Conservation (phyloP, 257 asterid genomes). For the Fraxinus americana region DNA sequence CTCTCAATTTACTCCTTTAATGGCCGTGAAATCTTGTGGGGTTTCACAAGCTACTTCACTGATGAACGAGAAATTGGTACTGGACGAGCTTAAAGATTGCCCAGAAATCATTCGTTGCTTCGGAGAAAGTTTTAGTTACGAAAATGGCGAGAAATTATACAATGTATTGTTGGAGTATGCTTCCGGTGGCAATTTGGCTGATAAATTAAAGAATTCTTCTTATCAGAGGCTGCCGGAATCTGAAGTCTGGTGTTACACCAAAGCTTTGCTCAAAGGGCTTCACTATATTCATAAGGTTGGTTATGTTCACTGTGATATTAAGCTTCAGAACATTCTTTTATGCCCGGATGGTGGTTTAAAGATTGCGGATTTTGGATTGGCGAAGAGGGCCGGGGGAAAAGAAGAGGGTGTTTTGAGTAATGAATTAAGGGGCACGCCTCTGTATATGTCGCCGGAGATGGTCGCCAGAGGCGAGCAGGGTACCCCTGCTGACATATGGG, state of each 20-base stretch:
- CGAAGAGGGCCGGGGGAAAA: background rate
- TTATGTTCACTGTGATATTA: slow-evolving; percentile 16
- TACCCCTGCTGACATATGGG: slow-evolving; percentile 10
- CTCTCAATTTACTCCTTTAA: background rate
- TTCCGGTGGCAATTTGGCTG: slow-evolving; percentile 7
- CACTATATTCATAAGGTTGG: background rate
- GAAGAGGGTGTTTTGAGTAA: background rate
- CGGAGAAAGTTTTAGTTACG: background rate
- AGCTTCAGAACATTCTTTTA: slow-evolving; percentile 7
- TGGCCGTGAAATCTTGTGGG: slow-evolving; percentile 16
- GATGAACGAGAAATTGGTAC: slow-evolving; percentile 4
- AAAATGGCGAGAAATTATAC: background rate
- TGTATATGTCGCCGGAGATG: background rate
- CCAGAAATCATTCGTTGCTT: background rate
- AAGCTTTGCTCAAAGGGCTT: slow-evolving; percentile 4
- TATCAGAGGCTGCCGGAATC: background rate
- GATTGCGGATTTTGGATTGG: slow-evolving; percentile 12
- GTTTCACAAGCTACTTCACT: background rate
- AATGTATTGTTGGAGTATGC: background rate
- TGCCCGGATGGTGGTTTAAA: background rate
- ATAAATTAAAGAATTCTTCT: background rate
- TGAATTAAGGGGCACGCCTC: background rate
- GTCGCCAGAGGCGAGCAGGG: slow-evolving; percentile 3
- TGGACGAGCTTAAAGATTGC: background rate
- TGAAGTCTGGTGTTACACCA: background rate